A percentile compares a stretch with the other conserved stretches of the same genome.
phyloP scores from a whole-genome alignment of 768 basidiomycete genomes.

The Hypholoma fasciculare region DNA sequence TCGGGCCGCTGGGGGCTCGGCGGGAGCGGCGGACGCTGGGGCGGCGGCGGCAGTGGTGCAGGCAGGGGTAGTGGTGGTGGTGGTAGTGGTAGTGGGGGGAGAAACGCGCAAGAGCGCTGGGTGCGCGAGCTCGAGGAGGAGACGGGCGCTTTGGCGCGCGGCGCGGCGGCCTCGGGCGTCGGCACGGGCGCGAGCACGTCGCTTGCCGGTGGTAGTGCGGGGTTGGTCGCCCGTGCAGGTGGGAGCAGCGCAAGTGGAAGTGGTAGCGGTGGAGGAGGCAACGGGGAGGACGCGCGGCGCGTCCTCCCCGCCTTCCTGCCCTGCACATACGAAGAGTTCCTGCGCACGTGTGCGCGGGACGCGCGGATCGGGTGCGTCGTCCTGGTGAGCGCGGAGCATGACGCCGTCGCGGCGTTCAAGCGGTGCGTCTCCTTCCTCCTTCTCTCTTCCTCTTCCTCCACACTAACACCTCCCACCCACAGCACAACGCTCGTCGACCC shows the following conservation, averaged over 20 bases:
- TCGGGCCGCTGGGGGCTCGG: background rate
- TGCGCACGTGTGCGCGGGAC: constrained; percentile 71
- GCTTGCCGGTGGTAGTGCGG: constrained; percentile 29
- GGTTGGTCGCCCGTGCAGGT: constrained; percentile 36
- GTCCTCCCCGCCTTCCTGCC: constrained; percentile 76
- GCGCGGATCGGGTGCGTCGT: constrained; percentile 76
- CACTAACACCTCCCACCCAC: background rate
- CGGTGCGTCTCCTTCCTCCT: constrained; percentile 43
- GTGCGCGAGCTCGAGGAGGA: constrained; percentile 82
- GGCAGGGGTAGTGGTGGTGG: background rate
- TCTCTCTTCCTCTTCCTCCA: background rate
- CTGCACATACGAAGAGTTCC: constrained; percentile 79
- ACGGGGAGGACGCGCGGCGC: constrained; percentile 36
- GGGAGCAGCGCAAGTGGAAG: constrained; percentile 9
- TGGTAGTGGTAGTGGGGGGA: background rate
- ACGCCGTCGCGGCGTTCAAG: constrained; percentile 87
- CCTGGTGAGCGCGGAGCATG: constrained; percentile 87
- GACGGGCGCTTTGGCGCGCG: constrained; percentile 70
- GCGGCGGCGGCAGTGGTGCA: background rate
- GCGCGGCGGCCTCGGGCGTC: constrained; percentile 28
- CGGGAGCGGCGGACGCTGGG: background rate
- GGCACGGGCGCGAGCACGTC: constrained; percentile 27
- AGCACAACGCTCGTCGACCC: constrained; percentile 79
- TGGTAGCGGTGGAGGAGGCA: too few relatives aligned
- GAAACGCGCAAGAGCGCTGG: constrained; percentile 50